phyloP scores from a whole-genome alignment of 2,329 filamentous ascomycete genomes.

The Rutstroemia sp. region DNA sequence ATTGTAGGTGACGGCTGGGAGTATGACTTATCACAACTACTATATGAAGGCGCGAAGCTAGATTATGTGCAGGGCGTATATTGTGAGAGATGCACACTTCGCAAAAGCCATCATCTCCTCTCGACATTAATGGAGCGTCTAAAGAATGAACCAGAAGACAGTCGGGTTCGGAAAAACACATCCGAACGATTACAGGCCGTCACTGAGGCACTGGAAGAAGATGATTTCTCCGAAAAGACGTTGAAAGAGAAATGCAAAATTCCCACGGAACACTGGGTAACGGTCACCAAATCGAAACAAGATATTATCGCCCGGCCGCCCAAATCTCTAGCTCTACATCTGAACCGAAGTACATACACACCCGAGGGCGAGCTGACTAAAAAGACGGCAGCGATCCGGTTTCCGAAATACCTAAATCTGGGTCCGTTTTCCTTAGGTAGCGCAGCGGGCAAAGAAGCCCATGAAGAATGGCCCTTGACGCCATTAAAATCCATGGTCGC shows the following conservation, averaged over 20 bases:
- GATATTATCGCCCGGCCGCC: conserved; percentile 78
- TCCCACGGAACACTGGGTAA: conserved; percentile 58
- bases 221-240: conserved; percentile 69
- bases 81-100: conserved; percentile 82
- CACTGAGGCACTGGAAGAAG: conserved; percentile 64
- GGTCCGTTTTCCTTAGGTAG: conserved; percentile 79
- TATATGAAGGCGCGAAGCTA: conserved; percentile 78
- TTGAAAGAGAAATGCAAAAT: conserved; percentile 58
- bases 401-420: conserved; percentile 67
- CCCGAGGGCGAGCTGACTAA: conserved; percentile 72
- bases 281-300: conserved; percentile 82
- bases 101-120: conserved; percentile 46
- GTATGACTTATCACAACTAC: conserved; percentile 68
- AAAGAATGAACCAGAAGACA: conserved; percentile 24
- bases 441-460: conserved; percentile 24
- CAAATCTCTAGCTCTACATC: conserved; percentile 72
- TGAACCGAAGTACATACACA: conserved; percentile 89
- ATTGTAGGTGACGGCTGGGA: conserved; percentile 59
- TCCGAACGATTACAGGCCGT: conserved; percentile 56
- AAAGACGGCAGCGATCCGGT: conserved; percentile 72
- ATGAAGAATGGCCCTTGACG: conserved; percentile 64
- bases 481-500: conserved; percentile 69
- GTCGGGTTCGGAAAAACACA: conserved; percentile 28
- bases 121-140: conserved; percentile 38
- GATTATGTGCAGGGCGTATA: conserved; percentile 86